Base-by-base conservation (phyloP, 805 yeast genomes). In the Saccharomyces eubayanus region DNA sequence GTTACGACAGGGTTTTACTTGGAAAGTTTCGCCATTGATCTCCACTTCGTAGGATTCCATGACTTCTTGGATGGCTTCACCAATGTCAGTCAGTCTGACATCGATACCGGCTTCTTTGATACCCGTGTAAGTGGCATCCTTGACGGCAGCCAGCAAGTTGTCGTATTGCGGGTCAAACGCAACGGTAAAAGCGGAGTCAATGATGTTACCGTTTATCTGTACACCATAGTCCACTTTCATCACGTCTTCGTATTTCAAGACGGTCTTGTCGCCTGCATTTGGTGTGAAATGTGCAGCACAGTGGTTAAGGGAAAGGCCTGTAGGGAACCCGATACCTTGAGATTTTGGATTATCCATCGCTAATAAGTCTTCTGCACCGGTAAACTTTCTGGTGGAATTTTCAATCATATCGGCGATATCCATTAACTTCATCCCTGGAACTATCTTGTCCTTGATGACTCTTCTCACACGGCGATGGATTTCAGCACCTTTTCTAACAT, bases 261-360 rank as follows among this genome's bases (percentile, higher is more conserved):
- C 86, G 6, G 88, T 79, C 63, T 83, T 89, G 69, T 94, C 99
- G 11, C 96, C 96, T 5, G 92, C 85, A 72, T 94, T 94, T 12
- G 99, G 99, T 0, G 98, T 92, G 72, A 90, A 94, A 69, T 94
- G 99, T 0, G 99, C 99, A 28, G 99, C 99, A 66, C 89, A 85
- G 66, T 90, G 87, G 72, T 94, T 94, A 59, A 92, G 71, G 1
- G 96, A 89, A 43, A 94, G 79, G 55, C 99, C 99, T n/a, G 97
- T 90, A 50, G 99, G 99, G 78, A 94, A 94, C 5, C 98, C 99
- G 63, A 91, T 82, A 43, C 99, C 99, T 16, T 89, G 94, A 28
- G 73, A 69, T 49, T 67, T 66, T 16, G 70, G 71, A 47, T 62
- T 59, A 3, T 62, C 67, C 62, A 62, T 62, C 56, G 79, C 77